phyloP scores from a whole-genome alignment of 495 filamentous ascomycete genomes.

The Talaromyces adpressus region DNA sequence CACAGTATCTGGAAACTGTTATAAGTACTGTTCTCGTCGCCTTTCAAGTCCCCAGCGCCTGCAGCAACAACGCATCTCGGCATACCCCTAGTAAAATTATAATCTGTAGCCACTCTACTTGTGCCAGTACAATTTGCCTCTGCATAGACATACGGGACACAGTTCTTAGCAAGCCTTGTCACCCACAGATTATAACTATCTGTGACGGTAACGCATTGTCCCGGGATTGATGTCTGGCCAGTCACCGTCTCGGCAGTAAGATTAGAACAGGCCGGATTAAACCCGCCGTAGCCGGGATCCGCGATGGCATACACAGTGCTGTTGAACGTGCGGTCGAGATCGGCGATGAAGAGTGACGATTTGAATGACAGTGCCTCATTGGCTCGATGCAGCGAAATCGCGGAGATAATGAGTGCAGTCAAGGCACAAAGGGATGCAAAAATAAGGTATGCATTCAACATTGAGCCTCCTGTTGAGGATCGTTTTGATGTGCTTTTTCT shows the following conservation, averaged over 20 bases:
- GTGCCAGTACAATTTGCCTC: neutral
- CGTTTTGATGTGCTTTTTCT: neutral
- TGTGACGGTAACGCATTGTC: neutral
- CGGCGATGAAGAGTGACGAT: neutral
- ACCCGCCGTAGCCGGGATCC: neutral
- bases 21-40: neutral
- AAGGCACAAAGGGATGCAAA: neutral
- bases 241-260: neutral
- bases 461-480: neutral
- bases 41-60: neutral
- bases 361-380: neutral
- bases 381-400: neutral
- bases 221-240: neutral
- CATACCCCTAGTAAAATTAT: neutral
- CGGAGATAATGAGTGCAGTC: neutral
- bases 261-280: neutral
- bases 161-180: neutral
- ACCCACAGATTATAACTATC: neutral
- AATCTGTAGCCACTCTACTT: neutral
- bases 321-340: neutral
- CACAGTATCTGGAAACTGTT: neutral
- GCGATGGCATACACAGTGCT: neutral
- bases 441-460: neutral
- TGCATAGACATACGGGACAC: neutral
- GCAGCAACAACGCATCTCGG: neutral